These are phyloP conservation scores for Ophiobolus disseminans DNA, from an alignment of 2,329 filamentous ascomycete genomes.

Conservation along the genomic window DNA sequence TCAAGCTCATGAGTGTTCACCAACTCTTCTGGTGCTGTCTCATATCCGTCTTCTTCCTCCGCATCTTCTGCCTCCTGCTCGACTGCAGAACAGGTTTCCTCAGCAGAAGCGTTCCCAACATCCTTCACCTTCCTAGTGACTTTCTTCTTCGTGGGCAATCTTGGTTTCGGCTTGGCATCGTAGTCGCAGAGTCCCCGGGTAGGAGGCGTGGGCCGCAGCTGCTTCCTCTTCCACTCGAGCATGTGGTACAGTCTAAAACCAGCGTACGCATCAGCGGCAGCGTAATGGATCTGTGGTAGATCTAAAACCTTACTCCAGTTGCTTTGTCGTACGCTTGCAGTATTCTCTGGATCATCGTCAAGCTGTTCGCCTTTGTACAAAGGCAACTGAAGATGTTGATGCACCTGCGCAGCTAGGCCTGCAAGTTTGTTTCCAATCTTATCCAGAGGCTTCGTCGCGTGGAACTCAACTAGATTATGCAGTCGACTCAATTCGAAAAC, in stretches of 20 bases:
- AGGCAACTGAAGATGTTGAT: conserved; percentile 75
- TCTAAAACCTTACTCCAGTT: conserved; percentile 74
- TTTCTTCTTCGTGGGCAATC: conserved; percentile 15
- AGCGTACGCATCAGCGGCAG: conserved; percentile 86
- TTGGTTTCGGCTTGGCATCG: conserved; percentile 48
- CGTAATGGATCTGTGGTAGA: conserved; percentile 71
- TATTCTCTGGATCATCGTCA: conserved; percentile 24
- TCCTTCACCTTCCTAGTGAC: conserved; percentile 11
- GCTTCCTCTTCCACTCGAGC: conserved; percentile 71
- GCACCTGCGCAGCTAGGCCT: conserved; percentile 71
- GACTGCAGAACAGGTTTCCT: conserved; percentile 16
- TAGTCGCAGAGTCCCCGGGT: conserved; percentile 73
- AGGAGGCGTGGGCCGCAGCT: conserved; percentile 73
- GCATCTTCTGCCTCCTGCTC: conserved; percentile 28
- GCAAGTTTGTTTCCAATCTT: conserved; percentile 65
- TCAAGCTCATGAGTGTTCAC: conserved; percentile 32
- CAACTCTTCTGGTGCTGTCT: conserved; percentile 42
- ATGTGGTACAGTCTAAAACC: conserved; percentile 76
- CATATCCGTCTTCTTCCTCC: conserved; percentile 42
- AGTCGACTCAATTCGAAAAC: conserved; percentile 85
- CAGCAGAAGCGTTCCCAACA: conserved; percentile 9
- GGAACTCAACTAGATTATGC: conserved; percentile 70
- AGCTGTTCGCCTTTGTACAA: conserved; percentile 73
- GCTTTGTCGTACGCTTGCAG: conserved; percentile 67
- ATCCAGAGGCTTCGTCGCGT: conserved; percentile 63